Percentiles rank a stretch among this genome's conserved stretches.
phyloP scores from a whole-genome alignment of 2,329 filamentous ascomycete species.

The Tolypocladium cylindrosporum region DNA sequence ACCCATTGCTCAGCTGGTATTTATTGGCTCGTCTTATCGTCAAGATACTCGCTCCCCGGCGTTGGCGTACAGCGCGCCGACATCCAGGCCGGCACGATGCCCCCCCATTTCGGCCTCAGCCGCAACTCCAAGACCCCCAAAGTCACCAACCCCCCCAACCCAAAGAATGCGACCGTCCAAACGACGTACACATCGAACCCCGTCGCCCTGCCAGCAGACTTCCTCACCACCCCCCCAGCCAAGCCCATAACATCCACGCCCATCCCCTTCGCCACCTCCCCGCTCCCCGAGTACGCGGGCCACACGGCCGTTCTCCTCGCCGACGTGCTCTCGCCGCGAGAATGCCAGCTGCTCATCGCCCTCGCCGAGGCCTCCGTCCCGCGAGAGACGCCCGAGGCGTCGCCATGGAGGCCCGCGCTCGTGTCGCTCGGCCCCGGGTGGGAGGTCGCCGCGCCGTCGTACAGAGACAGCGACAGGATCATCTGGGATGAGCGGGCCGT shows the following conservation, averaged over 20 bases:
- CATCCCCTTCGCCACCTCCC: constrained; percentile 42
- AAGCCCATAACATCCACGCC: constrained; percentile 17
- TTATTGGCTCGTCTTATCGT: not conserved
- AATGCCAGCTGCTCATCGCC: constrained; percentile 47
- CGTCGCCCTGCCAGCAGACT: not conserved
- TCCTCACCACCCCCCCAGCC: not conserved
- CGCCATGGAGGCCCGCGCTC: constrained; percentile 57
- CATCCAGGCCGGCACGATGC: not conserved
- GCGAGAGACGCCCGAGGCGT: not conserved
- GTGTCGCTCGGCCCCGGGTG: constrained; percentile 54
- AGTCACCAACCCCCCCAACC: not conserved
- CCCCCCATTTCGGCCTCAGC: not conserved
- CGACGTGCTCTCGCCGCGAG: constrained; percentile 40
- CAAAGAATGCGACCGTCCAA: not conserved
- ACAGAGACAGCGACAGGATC: constrained; percentile 64
- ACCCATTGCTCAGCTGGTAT: not conserved
- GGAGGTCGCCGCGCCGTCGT: constrained; percentile 43
- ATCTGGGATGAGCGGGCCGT: constrained; percentile 60
- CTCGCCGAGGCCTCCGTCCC: constrained; percentile 42
- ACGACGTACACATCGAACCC: constrained; percentile 2
- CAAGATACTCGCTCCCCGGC: not conserved
- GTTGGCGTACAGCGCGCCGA: not conserved
- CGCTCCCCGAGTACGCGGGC: constrained; percentile 40
- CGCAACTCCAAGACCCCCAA: not conserved
- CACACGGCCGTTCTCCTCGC: constrained; percentile 51